Base-by-base conservation (phyloP, 2,329 filamentous ascomycete genomes). In the Paraconiothyrium brasiliense region DNA sequence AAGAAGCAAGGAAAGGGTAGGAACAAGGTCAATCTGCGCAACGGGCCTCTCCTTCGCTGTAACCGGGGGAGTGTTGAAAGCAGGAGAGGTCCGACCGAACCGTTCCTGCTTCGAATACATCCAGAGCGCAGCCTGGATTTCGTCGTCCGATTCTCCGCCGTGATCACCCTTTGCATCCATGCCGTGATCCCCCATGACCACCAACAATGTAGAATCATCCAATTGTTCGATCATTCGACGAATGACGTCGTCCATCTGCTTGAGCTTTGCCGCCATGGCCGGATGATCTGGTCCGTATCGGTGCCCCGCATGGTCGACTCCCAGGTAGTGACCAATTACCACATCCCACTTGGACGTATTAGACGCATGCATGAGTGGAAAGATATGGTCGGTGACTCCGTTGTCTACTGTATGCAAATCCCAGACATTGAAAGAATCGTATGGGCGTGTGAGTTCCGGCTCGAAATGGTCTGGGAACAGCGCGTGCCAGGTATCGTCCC, bases 131-230 rank as follows among this genome's bases (percentile, higher is more conserved):
- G 95, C 93, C 78, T 99, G 89, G 7, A 99, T 88, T 77, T 99
- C 95, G 66, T 98, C 93, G 69, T 97, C 92, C 35, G 94, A 97
- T 82, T 99, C 95, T 58, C 95, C 95, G n/a, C 95, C 95, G 74
- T 99, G 95, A 68, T 99, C 95, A 20, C 95, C 95, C 81, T 99
- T 98, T 63, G 87, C 84, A 78, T 99, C 95, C 95, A 99, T 99
- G 11, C 95, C 95, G 75, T 99, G 95, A 76, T 99, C 95, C n/a
- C 95, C 95, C 93, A 99, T 97, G 14, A 99, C 92, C 22, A 99
- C 89, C 39, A 99, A 83, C 24, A 99, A 83, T 0, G 95, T 99
- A 58, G 92, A 83, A 57, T 97, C 91, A 70, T 97, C 94, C 20
- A 99, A 82, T 3, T 83, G 82, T 0, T 86, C 83, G 3, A 92